Evolutionary conservation across 371 early-diverging fungal genomes (phyloP), one percentile per base, ranked within the genome.

Genomic region (Saksenaea oblongispora): DNA sequence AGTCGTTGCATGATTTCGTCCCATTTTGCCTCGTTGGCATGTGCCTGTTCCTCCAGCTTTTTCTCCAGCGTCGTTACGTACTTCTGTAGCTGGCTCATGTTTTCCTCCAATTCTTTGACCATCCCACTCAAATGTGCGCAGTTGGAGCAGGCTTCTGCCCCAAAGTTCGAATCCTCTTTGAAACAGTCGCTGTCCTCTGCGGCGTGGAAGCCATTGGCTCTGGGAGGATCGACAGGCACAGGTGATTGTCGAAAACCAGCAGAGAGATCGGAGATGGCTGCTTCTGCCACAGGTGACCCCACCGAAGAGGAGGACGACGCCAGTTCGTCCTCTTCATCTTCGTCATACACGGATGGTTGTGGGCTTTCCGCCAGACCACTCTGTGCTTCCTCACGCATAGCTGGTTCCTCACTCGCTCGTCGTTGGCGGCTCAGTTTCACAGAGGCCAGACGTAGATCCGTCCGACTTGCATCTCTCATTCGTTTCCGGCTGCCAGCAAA

Each of bases 351-450:
- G 97, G 39, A 75, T 90, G 74, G 75, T 79, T 26, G 95, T 97
- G 95, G 98, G 98, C 7, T 96, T 98, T 75, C 88, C 95, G 2
- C 88, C 91, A 64, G 80, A 81, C 56, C 22, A 11, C 51, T 47
- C 10, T 3, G 51, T 10, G 24, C 9, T 18, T 47, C 51, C 0
- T 47, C 51, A 10, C 22, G 18, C 8, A 22, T 22, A 9, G 22
- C 8, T 0, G n/a, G 22, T 8, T 47, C 51, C 3, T n/a, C 22
- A 9, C 51, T 47, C 2, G 51, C 22, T 18, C 51, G 51, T 47
- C 51, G 51, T 18, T 47, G 51, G 5, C 51, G 10, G 22, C 51
- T 47, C 22, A 47, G 11, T 47, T 47, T 47, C 3, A 22, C 51
- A 47, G 51, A 47, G 8, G 51, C 51, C 22, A 47, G 51, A 22